Base-by-base conservation (phyloP, 768 basidiomycete species). In the Paxillus ammoniavirescens region DNA sequence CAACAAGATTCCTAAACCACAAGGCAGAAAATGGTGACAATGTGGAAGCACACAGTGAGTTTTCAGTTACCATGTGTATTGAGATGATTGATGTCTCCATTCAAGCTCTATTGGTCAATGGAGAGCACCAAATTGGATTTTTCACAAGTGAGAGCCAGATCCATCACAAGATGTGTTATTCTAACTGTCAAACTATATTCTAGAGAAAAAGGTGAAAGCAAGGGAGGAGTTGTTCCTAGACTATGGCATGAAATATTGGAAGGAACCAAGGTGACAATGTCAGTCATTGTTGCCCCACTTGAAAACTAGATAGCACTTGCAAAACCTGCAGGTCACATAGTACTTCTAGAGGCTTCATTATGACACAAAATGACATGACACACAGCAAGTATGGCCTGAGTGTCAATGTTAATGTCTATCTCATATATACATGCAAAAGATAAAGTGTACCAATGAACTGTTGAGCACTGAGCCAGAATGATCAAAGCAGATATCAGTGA, bases 1-100 rank as follows among this genome's bases (percentile, higher is more conserved):
- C 72, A 41, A 77, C 73, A 0, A 66, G 79, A 31, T 81, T 72
- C 50, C 55, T 81, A 2, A 81, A 81, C 56, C 75, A 77, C 49
- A 42, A 23, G 1, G 2, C 8, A 2, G 21, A 18, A 14, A 42
- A 46, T 4, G 15, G 42, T 13, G 61, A 40, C 3, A 62, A 65
- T 47, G 62, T 66, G n/a, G 48, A 43, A 8, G 69, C 72, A 50
- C 52, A 0, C 2, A 8, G 74, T 76, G 52, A 56, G 67, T 63
- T 3, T 23, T 42, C 12, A 6, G 1, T 17, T 30, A 6, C 51
- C 14, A 17, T 3, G 14, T 17, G 17, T 42, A 7, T 5, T 12
- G 17, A 2, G 3, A 41, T 26, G 4, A 35, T 18, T 50, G 12
- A 52, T 31, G 35, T 33, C 2, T 0, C 28, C 30, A 2, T 45